These are phyloP conservation scores for Yarrowia bubula DNA, from an alignment of 805 yeast species.

Conservation along the genomic window DNA sequence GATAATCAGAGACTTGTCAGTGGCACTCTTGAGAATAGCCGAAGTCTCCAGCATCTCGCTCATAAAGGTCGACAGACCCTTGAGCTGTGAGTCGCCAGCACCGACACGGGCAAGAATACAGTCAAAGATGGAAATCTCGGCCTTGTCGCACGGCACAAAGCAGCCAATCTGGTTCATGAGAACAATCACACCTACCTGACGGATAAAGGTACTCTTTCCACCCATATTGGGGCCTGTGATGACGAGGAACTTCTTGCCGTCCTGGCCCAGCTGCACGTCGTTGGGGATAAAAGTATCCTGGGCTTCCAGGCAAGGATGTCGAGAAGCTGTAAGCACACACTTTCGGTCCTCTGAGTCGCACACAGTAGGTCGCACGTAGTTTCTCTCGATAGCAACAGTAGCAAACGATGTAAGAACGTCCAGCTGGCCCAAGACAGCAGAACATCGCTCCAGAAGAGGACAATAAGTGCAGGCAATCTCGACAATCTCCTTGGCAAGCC, in stretches of 20 bases:
- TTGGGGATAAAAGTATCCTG: conserved; percentile 91
- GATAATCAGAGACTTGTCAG: conserved; percentile 73
- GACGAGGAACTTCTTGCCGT: conserved; percentile 62
- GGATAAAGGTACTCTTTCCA: conserved; percentile 89
- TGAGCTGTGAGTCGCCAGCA: conserved; percentile 95
- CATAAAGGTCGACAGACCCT: conserved; percentile 95
- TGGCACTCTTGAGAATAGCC: conserved; percentile 76
- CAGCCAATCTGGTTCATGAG: conserved; percentile 88
- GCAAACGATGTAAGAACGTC: conserved; percentile 89
- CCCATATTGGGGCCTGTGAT: conserved; percentile 99
- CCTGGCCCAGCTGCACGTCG: conserved; percentile 65
- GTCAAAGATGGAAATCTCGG: conserved; percentile 82
- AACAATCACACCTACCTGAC: conserved; percentile 85
- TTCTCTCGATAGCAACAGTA: conserved; percentile 72
- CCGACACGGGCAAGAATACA: conserved; percentile 96
- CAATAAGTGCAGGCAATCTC: conserved; percentile 76
- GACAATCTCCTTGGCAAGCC: conserved; percentile 79
- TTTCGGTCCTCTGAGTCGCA: conserved; percentile 43
- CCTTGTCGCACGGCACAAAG: conserved; percentile 74
- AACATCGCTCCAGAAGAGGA: conserved; percentile 69
- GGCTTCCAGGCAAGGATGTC: conserved; percentile 93
- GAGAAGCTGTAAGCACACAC: conserved; percentile 63
- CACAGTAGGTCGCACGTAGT: conserved; percentile 73
- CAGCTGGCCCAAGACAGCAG: conserved; percentile 62
- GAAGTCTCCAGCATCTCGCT: conserved; percentile 96